A percentile compares a stretch with the other conserved stretches of the same genome.
These are phyloP conservation scores for Purshia tridentata DNA, from an alignment of 306 rosid genomes.

Conservation along the genomic window DNA sequence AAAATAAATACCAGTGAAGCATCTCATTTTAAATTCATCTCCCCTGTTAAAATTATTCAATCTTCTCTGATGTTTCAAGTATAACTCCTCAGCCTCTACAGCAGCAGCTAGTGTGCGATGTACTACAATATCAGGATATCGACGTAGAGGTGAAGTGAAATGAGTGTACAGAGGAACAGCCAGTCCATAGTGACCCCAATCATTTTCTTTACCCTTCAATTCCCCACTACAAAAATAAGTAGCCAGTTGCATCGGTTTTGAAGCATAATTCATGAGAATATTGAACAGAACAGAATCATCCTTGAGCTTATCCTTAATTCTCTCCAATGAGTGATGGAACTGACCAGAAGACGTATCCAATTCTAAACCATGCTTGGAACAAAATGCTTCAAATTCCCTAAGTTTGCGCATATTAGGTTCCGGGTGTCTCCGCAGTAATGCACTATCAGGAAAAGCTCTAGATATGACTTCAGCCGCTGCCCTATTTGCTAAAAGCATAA, in stretches of 20 bases:
- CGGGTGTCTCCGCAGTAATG: conserved; percentile 86
- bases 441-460: conserved; percentile 75
- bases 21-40: conserved; percentile 35
- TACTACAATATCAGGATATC: conserved; percentile 91
- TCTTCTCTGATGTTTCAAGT: conserved; percentile 41
- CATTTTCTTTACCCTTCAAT: conserved; percentile 41
- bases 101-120: conserved; percentile 79
- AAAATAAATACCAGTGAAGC: conserved; percentile 70
- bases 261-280: conserved; percentile 66
- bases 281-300: conserved; percentile 61
- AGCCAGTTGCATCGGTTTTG: conserved; percentile 79
- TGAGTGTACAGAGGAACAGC: conserved; percentile 84
- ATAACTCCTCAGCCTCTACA: conserved; percentile 78
- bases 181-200: conserved; percentile 77
- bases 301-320: conserved; percentile 65
- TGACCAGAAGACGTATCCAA: conserved; percentile 66
- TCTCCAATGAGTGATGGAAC: conserved; percentile 58
- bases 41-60: conserved; percentile 31
- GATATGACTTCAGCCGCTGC: conserved; percentile 81
- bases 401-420: conserved; percentile 78
- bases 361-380: conserved; percentile 73
- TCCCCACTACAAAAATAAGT: conserved; percentile 80
- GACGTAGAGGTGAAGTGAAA: conserved; percentile 85
- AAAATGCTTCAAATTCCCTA: conserved; percentile 72
- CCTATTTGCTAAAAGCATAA: conserved; percentile 80